Evolutionary conservation across 805 yeast species (phyloP).

Genomic region (Cyberlindnera amylophila): DNA sequence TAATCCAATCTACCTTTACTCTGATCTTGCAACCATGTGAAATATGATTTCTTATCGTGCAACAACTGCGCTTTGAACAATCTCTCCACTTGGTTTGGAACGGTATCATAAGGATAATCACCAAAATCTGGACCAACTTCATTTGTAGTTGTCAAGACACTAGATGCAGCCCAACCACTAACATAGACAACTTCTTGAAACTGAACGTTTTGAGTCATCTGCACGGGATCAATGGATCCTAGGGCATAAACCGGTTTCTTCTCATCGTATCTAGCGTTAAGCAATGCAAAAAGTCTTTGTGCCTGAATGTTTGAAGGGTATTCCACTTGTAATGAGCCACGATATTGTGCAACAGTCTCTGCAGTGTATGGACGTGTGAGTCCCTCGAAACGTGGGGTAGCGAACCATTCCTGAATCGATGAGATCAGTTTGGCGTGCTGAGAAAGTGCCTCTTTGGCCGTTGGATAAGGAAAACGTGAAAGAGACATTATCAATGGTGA

Average conservation of each 20-base stretch:
- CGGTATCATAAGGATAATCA: constrained; percentile 66
- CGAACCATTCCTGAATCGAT: constrained; percentile 48
- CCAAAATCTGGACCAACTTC: constrained; percentile 67
- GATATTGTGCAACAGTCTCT: constrained; percentile 45
- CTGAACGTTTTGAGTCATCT: constrained; percentile 51
- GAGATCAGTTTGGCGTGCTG: constrained; percentile 29
- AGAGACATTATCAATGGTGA: constrained; percentile 5
- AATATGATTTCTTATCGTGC: constrained; percentile 50
- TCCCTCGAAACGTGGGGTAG: constrained; percentile 41
- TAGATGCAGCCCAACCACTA: constrained; percentile 61
- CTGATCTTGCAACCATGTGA: constrained; percentile 33
- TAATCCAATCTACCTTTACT: constrained; percentile 39
- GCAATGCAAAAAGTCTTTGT: constrained; percentile 42
- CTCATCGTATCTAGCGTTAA: constrained; percentile 38
- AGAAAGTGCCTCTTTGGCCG: constrained; percentile 14
- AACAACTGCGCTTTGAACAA: constrained; percentile 53
- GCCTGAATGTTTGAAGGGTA: constrained; percentile 53
- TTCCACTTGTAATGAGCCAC: constrained; percentile 42
- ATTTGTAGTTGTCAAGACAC: constrained; percentile 53
- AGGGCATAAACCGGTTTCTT: constrained; percentile 50
- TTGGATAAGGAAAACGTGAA: constrained; percentile 23
- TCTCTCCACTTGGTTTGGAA: constrained; percentile 63
- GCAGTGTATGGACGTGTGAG: constrained; percentile 52
- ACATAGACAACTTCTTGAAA: constrained; percentile 52
- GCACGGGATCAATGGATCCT: constrained; percentile 62